phyloP scores from a whole-genome alignment of 2,329 filamentous ascomycete genomes.

The Xylogone sp. region DNA sequence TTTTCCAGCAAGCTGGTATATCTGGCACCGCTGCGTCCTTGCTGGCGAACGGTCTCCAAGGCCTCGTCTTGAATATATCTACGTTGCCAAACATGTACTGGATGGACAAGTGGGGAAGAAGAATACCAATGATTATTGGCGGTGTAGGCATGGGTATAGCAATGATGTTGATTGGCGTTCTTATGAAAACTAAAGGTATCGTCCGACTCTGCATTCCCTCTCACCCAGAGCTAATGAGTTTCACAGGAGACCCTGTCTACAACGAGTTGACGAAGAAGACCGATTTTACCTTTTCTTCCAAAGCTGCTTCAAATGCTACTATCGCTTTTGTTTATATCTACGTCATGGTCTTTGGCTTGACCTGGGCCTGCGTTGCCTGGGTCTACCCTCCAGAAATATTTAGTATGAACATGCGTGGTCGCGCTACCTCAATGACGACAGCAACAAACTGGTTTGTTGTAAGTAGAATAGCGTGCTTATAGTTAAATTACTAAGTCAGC shows the following conservation, averaged over 20 bases:
- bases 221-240: neutral
- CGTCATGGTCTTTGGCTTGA: constrained; percentile 24
- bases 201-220: neutral
- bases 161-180: constrained; percentile 24
- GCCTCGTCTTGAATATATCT: constrained; percentile 25
- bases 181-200: constrained; percentile 24
- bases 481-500: neutral
- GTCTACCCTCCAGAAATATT: constrained; percentile 22
- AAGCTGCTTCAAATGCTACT: constrained; percentile 16
- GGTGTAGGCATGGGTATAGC: constrained; percentile 22
- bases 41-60: constrained; percentile 25
- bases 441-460: constrained; percentile 26
- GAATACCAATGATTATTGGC: constrained; percentile 24
- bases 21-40: constrained; percentile 17
- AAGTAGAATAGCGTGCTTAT: constrained; percentile 5
- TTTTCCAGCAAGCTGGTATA: constrained; percentile 27
- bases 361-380: constrained; percentile 24
- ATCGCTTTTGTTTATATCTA: constrained; percentile 28
- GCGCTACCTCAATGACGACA: constrained; percentile 20
- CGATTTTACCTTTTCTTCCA: constrained; percentile 15
- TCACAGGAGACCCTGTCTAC: constrained; percentile 14
- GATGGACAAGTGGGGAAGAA: constrained; percentile 26
- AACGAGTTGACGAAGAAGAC: constrained; percentile 19
- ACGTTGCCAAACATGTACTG: constrained; percentile 26
- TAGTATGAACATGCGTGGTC: constrained; percentile 16